These are phyloP conservation scores for Lactarius akahatsu DNA, from an alignment of 768 basidiomycete genomes.

Conservation along the genomic window DNA sequence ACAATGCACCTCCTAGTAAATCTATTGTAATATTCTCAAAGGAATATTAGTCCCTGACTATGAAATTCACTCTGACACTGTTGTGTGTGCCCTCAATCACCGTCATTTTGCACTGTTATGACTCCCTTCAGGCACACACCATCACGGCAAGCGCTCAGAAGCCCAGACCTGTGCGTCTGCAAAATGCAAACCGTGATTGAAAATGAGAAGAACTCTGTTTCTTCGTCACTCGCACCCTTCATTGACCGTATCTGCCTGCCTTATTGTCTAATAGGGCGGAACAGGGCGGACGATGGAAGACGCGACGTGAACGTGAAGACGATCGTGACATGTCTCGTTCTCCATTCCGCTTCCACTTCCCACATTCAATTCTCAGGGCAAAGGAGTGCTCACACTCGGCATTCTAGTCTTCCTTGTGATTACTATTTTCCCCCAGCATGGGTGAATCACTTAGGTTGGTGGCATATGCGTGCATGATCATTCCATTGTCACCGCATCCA, in stretches of 20 bases:
- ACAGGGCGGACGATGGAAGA: neutral
- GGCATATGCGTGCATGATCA: neutral
- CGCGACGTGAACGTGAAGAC: neutral
- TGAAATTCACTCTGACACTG: neutral
- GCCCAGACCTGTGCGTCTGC: neutral
- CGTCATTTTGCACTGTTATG: neutral
- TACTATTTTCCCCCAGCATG: neutral
- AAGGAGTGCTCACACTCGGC: neutral
- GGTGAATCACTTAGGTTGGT: neutral
- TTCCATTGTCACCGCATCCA: neutral
- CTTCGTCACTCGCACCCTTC: neutral
- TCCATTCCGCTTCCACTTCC: neutral
- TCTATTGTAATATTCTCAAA: neutral
- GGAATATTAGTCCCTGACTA: neutral
- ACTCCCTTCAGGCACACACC: neutral
- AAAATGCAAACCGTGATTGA: neutral
- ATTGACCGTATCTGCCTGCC: neutral
- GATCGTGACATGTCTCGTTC: slow-evolving; percentile 3
- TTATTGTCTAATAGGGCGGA: neutral
- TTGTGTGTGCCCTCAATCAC: neutral
- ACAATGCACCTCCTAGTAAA: neutral
- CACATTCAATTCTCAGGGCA: neutral
- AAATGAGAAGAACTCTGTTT: neutral
- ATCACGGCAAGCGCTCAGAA: neutral
- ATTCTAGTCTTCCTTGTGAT: neutral